Evolutionary conservation across 345 rosid species (phyloP), one percentile per base, ranked within the genome.

Genomic region (Salix purpurea): DNA sequence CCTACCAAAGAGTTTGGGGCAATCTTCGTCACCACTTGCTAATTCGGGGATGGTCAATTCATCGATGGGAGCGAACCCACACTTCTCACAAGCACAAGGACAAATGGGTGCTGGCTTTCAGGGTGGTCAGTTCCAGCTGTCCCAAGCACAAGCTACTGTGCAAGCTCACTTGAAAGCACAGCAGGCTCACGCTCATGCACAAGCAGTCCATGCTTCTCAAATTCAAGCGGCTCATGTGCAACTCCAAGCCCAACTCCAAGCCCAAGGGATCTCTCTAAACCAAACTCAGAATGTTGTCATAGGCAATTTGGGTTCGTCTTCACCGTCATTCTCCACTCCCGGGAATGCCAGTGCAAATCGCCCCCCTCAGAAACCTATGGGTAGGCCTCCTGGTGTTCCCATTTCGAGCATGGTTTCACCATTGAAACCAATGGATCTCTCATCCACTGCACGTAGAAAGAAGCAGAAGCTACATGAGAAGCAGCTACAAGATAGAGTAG

Each of bases 401-500:
- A 84, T 90, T 85, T 66, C 80, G 24, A 86, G 74, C 86, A 84
- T 85, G 72, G 74, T 89, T 67, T 90, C 98, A 6, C 93, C 97
- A 28, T 74, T 91, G 87, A 93, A 90, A 81, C 77, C 87, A 5
- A 87, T 93, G 97, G 99, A 96, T 73, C 83, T 95, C 30, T 87
- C 86, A 1, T 73, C 94, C 48, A 92, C 99, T 65, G 91, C 91
- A 8, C 88, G 94, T 48, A 93, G 86, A 77, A 96, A 93, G 91
- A 96, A 91, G 85, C 98, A 92, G 87, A 96, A 92, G 87, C 91
- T 93, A 78, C 97, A 97, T 0, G 99, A 93, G 91, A 96, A 91
- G 85, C 98, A 92, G 87, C 91, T 93, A 39, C 98, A 90, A 67
- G 99, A 93, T 34, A 88, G 96, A 65, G 98, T 93, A 74, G 99